Base-by-base conservation (phyloP, 805 yeast species). In the Diddensiella santjacobensis region DNA sequence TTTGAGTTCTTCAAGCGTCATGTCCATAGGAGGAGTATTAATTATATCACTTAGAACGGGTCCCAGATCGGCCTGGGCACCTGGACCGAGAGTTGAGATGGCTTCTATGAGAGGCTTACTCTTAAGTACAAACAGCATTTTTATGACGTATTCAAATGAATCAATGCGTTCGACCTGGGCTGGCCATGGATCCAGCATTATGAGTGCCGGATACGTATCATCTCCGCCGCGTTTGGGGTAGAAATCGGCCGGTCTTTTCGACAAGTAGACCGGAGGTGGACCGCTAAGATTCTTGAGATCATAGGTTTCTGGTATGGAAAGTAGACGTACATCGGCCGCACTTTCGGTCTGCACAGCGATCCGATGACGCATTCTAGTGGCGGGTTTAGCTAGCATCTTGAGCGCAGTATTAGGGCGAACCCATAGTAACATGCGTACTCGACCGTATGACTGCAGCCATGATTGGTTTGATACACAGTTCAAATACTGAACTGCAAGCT, bases 391-490 rank as follows among this genome's bases (percentile, higher is more conserved):
- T 40, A 84, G 60, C 30, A 87, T 71, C 62, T 86, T 84, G 50
- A 68, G 65, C 3, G 85, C 84, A 3, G 86, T 79, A 0, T 69
- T 44, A 4, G 81, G 78, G 2, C 81, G 79, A 18, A 83, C 71
- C 80, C 90, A 79, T 13, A 84, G 65, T 20, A 90, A 67, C 81
- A 87, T 78, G 52, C 87, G 73, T 2, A 89, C 90, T 42, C 84
- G 74, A 5, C 95, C 86, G 64, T 75, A 84, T 55, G 72, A 71
- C 53, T 81, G 83, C 5, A 87, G 62, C 96, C 96, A 87, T 59
- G 84, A 85, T 42, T 75, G 71, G 60, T 82, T 74, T 0, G 77
- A 81, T 23, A 82, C 69, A 64, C 95, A 84, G 51, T 75, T 76
- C 26, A 84, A 63, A 80, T 88, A 84, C 66, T 87, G 96, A 48